Evolutionary conservation across 805 yeast genomes (phyloP).

Genomic region (Blastobotrys attinorum): DNA sequence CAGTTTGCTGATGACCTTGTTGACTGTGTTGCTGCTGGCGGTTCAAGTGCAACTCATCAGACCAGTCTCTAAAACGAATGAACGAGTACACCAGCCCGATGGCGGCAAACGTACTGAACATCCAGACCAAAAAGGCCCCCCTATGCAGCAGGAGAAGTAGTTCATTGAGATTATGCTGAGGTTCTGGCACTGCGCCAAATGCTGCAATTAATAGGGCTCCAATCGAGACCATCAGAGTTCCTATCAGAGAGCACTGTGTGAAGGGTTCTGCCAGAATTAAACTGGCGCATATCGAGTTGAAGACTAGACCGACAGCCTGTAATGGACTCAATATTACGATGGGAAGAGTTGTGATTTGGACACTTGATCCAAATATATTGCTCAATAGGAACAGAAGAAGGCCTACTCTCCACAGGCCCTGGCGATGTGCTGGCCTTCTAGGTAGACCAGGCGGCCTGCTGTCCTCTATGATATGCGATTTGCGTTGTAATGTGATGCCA

Average conservation of each 20-base stretch:
- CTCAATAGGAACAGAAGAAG: conserved; percentile 61
- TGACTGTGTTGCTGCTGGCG: background rate
- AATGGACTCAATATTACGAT: conserved; percentile 71
- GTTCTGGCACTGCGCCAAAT: conserved; percentile 54
- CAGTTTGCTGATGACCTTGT: background rate
- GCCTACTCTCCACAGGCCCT: conserved; percentile 66
- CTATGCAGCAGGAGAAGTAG: conserved; percentile 37
- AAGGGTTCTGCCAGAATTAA: conserved; percentile 61
- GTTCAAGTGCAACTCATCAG: background rate
- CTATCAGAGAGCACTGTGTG: conserved; percentile 46
- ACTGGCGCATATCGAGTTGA: conserved; percentile 69
- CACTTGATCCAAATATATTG: conserved; percentile 70
- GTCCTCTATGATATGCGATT: conserved; percentile 53
- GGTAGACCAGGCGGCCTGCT: conserved; percentile 21
- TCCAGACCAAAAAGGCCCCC: conserved; percentile 52
- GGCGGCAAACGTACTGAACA: conserved; percentile 29
- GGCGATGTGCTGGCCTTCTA: conserved; percentile 32
- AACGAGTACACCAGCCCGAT: conserved; percentile 24
- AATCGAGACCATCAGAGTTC: conserved; percentile 57
- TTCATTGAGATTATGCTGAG: conserved; percentile 42
- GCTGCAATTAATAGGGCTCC: conserved; percentile 78
- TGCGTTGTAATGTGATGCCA: conserved; percentile 75
- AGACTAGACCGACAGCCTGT: conserved; percentile 82
- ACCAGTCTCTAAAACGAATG: conserved; percentile 3
- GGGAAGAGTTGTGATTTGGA: conserved; percentile 80